Base-by-base conservation (phyloP, 345 rosid genomes). In the Salix caprea region DNA sequence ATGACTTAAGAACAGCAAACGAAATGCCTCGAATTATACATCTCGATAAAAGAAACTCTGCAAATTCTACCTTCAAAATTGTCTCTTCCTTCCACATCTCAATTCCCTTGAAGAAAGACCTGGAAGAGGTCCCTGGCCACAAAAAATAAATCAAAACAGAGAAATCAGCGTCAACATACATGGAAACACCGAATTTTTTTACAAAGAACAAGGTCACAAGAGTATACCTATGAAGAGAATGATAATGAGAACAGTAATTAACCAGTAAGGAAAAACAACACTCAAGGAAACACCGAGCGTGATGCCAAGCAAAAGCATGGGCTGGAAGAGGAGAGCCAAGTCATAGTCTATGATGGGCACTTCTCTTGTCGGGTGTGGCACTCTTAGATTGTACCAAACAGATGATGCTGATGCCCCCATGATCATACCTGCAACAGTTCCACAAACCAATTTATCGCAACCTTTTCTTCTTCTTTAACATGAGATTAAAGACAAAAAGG, bases 341-440 rank as follows among this genome's bases (percentile, higher is more conserved):
- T 94, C 95, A 70, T 94, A 92, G 78, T 94, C 98, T 40, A 94
- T 67, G 76, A 94, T 94, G 19, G 98, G 97, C 8, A 90, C 97
- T 78, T 92, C 94, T 77, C 83, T 92, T 37, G 92, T 86, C 26
- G 98, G 98, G 80, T 94, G 98, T 1, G 88, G 88, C 40, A 92
- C 97, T 79, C 92, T 86, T 36, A 94, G 67, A 79, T 94, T 94
- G 85, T 92, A 94, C 97, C 97, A 94, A 67, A 94, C 97, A 42
- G 98, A 94, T 69, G 98, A 88, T 14, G 92, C 85, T 2, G 98
- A 92, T 73, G 98, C 98, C 72, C 91, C 98, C 98, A 94, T 94
- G 67, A 94, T 94, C 98, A 94, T 94, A 83, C 98, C 98, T 94
- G 76, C 83, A 88, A 14, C 58, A 62, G 77, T 70, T 54, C 24